Percentiles rank a stretch among this genome's conserved stretches.
Conservation (phyloP, 148 eudicot species). For the Silene latifolia region DNA sequence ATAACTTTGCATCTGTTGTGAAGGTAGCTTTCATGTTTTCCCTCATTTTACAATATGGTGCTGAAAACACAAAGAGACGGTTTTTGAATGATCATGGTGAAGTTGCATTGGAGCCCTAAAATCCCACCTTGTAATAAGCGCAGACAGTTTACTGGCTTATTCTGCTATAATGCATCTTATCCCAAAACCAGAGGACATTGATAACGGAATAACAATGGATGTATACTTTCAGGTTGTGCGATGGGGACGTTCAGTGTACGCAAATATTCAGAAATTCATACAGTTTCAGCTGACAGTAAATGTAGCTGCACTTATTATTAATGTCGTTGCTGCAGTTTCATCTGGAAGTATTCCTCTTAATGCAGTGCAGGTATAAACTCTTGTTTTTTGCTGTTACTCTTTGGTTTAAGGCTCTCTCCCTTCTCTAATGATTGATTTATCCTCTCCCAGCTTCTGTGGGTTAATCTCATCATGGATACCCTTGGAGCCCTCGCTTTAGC, state of each 20-base stretch:
- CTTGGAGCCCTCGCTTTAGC: slow-evolving; percentile 94
- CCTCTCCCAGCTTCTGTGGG: slow-evolving; percentile 80
- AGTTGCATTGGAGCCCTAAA: no score
- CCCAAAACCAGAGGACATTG: no score
- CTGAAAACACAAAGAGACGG: no score
- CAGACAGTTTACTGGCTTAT: no score
- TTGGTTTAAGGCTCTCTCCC: background rate
- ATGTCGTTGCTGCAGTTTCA: slow-evolving; percentile 84
- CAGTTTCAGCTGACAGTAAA: slow-evolving; percentile 98
- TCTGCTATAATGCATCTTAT: no score
- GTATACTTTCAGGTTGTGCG: slow-evolving; percentile 67
- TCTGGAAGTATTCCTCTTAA: slow-evolving; percentile 81
- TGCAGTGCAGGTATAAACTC: slow-evolving; percentile 70
- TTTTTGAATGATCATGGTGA: no score
- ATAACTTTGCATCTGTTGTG: slow-evolving; percentile 87
- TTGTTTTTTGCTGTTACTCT: slow-evolving; percentile 1
- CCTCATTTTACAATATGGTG: background rate
- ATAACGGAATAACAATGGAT: background rate
- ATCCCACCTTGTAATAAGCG: no score
- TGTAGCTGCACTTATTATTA: slow-evolving; percentile 84
- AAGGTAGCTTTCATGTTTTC: slow-evolving; percentile 43
- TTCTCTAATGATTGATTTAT: slow-evolving; percentile 2
- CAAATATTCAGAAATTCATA: slow-evolving; percentile 91
- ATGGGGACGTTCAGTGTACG: slow-evolving; percentile 96
- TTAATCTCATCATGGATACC: slow-evolving; percentile 95